These are phyloP conservation scores for Anacardium occidentale DNA, from an alignment of 345 rosid genomes.

Conservation along the genomic window DNA sequence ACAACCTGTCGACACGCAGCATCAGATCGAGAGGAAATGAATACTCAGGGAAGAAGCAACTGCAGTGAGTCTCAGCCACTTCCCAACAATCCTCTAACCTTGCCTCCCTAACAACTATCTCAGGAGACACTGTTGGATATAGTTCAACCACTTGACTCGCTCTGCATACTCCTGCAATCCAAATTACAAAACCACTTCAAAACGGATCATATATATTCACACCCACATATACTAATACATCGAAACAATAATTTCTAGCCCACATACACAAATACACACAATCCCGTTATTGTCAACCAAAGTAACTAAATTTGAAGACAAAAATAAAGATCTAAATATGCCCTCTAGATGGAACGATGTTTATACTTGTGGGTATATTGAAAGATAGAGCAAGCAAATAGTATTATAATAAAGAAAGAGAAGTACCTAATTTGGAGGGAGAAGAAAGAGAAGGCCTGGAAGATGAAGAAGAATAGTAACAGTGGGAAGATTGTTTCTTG, in stretches of 20 bases:
- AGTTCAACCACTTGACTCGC: conserved; percentile 82
- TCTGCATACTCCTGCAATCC: conserved; percentile 54
- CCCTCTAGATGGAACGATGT: too few relatives aligned
- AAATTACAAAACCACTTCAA: conserved; percentile 6
- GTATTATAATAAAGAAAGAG: neutral
- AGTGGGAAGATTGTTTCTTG: conserved; percentile 29
- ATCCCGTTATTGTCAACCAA: too few relatives aligned
- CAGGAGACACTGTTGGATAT: conserved; percentile 66
- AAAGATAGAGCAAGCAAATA: too few relatives aligned
- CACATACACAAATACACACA: neutral
- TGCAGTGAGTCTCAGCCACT: conserved; percentile 96
- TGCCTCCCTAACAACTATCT: conserved; percentile 89
- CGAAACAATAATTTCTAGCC: neutral
- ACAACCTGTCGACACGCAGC: conserved; percentile 70
- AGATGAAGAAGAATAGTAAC: conserved; percentile 32
- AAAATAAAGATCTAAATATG: too few relatives aligned
- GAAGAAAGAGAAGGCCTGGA: conserved; percentile 32
- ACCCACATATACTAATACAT: neutral
- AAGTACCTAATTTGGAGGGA: conserved; percentile 43
- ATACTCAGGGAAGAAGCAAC: conserved; percentile 81
- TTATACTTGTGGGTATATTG: too few relatives aligned
- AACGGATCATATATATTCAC: neutral
- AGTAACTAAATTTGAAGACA: too few relatives aligned
- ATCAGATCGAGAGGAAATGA: conserved; percentile 82
- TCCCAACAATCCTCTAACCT: conserved; percentile 94